Evolutionary conservation across 306 rosid genomes (phyloP).

Genomic region (Echinosophora koreensis): DNA sequence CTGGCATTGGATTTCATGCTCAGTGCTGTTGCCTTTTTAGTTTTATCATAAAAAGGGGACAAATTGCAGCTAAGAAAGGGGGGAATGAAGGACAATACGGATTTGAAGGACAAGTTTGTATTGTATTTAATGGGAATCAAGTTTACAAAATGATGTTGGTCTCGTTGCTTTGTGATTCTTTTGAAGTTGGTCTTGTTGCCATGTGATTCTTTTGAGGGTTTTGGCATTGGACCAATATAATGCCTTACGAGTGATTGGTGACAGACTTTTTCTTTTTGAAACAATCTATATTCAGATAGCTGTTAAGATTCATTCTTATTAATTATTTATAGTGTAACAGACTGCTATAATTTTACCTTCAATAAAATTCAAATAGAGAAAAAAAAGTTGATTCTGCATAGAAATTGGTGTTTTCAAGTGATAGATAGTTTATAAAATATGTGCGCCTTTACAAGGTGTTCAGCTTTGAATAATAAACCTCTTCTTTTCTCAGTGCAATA

Average conservation of each 20-base stretch:
- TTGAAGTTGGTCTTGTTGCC: no score
- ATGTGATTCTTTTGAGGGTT: background rate
- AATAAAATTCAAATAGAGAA: background rate
- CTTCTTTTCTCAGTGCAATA: conserved; percentile 10
- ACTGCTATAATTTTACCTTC: background rate
- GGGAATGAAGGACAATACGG: background rate
- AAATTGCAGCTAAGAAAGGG: background rate
- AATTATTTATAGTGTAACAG: background rate
- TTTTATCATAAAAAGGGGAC: background rate
- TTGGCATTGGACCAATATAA: background rate
- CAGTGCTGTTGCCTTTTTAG: background rate
- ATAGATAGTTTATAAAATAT: background rate
- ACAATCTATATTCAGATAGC: background rate
- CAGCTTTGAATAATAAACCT: conserved; percentile 4
- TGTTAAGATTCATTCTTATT: background rate
- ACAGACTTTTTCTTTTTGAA: background rate
- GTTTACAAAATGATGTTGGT: background rate
- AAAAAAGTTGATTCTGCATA: no score
- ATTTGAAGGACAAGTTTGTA: background rate
- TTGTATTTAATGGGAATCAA: background rate
- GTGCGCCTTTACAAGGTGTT: conserved; percentile 1
- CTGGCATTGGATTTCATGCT: conserved; percentile 1
- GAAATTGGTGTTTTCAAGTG: no score
- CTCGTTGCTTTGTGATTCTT: no score
- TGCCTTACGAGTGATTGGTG: no score